These are phyloP conservation scores for Cladobotryum protrusum DNA, from an alignment of 2,329 filamentous ascomycete species.

Conservation along the genomic window DNA sequence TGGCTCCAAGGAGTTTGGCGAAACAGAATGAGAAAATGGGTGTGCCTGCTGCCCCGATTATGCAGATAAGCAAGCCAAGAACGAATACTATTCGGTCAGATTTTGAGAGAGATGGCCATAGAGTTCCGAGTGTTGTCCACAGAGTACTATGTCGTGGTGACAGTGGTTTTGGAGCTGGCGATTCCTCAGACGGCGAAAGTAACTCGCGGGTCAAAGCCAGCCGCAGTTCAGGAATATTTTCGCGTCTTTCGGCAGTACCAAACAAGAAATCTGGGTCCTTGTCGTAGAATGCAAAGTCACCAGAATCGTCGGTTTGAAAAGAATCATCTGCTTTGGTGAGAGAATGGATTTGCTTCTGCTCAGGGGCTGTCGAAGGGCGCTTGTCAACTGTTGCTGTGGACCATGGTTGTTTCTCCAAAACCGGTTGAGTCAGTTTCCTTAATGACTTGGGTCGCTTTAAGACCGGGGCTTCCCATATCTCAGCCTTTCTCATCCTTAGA, in stretches of 20 bases:
- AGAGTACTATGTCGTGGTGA: constrained; percentile 9
- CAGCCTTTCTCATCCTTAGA: constrained; percentile 15
- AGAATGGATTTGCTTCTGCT: too few species aligned
- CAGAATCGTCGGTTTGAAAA: not conserved
- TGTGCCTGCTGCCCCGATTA: constrained; percentile 59
- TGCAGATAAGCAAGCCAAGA: constrained; percentile 53
- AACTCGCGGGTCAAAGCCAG: constrained; percentile 7
- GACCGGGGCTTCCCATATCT: constrained; percentile 15
- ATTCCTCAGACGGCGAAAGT: constrained; percentile 1
- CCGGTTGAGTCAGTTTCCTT: not conserved
- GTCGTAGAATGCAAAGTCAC: not conserved
- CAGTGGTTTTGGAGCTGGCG: not conserved
- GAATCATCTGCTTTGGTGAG: not conserved
- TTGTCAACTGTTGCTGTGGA: constrained; percentile 7
- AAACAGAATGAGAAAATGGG: constrained; percentile 74
- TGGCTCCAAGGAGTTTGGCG: constrained; percentile 63
- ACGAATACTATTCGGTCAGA: constrained; percentile 49
- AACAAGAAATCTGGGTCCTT: constrained; percentile 18
- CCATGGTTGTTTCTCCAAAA: constrained; percentile 6
- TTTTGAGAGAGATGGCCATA: constrained; percentile 59
- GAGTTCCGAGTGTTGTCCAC: constrained; percentile 39
- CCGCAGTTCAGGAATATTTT: constrained; percentile 25
- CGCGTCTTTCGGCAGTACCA: constrained; percentile 17
- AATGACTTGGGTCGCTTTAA: not conserved
- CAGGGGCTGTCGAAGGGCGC: constrained; percentile 1